Percentiles rank a stretch among this genome's conserved stretches.
phyloP scores from a whole-genome alignment of 805 yeast species.

The Wickerhamia fluorescens region DNA sequence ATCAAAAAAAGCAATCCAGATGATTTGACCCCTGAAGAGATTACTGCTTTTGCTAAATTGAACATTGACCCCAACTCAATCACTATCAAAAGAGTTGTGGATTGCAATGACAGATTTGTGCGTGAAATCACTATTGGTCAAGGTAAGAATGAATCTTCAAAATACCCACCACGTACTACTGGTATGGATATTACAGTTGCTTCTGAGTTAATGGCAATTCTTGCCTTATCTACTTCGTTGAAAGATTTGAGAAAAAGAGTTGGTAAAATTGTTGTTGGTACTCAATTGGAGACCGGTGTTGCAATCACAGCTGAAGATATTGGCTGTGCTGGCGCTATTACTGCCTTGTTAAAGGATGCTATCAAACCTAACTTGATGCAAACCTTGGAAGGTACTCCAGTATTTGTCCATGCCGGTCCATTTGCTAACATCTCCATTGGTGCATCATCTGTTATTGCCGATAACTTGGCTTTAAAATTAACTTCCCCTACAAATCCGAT shows the following conservation, averaged over 20 bases:
- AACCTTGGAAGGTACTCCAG: constrained; percentile 96
- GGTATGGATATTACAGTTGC: constrained; percentile 98
- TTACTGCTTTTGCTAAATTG: constrained; percentile 67
- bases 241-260: constrained; percentile 81
- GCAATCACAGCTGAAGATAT: constrained; percentile 93
- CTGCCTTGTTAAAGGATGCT: constrained; percentile 93
- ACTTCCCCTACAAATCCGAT: constrained; percentile 47
- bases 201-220: constrained; percentile 91
- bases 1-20: constrained; percentile 75
- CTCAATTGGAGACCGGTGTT: constrained; percentile 56
- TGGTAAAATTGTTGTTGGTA: constrained; percentile 85
- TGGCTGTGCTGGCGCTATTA: constrained; percentile 92
- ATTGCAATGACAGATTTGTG: constrained; percentile 85
- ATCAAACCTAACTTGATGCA: constrained; percentile 96
- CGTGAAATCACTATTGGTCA: constrained; percentile 86
- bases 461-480: constrained; percentile 83
- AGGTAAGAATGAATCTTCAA: constrained; percentile 76
- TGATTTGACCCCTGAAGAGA: constrained; percentile 71
- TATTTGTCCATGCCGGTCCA: constrained; percentile 96
- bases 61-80: constrained; percentile 87
- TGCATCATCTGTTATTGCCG: constrained; percentile 91
- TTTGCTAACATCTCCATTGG: constrained; percentile 97
- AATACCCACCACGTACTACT: constrained; percentile 75
- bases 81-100: constrained; percentile 90
- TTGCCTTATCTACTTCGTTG: constrained; percentile 74